Percentiles rank a stretch among this genome's conserved stretches.
Evolutionary conservation across 1,284 basidiomycete genomes (phyloP).

Genomic region (Singerocomus rubriflavus): DNA sequence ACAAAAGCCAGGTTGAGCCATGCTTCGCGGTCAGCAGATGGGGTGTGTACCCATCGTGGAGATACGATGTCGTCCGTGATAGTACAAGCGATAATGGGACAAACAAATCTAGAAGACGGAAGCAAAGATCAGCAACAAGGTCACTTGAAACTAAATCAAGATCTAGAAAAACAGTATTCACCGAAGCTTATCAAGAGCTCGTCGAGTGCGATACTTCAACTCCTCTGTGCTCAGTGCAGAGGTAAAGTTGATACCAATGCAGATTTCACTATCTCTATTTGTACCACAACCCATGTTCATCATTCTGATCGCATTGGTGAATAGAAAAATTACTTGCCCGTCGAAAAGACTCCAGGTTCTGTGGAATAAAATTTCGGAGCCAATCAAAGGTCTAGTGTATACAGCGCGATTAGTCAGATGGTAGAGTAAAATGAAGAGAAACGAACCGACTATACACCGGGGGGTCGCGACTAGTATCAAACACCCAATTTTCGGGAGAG

Average conservation of each 20-base stretch:
- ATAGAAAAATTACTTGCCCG: conserved; percentile 8
- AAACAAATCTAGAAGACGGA: conserved; percentile 16
- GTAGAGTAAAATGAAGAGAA: background rate
- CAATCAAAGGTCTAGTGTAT: conserved; percentile 13
- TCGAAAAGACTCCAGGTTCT: conserved; percentile 13
- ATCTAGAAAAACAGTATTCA: background rate
- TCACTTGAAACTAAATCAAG: too few relatives aligned
- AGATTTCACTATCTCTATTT: conserved; percentile 14
- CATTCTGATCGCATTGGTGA: background rate
- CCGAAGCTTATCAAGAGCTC: conserved; percentile 23
- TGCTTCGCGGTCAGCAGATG: conserved; percentile 18
- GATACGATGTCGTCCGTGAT: conserved; percentile 9
- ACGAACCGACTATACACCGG: conserved; percentile 19
- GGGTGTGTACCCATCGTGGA: conserved; percentile 22
- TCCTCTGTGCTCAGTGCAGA: conserved; percentile 10
- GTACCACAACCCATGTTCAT: background rate
- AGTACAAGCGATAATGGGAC: conserved; percentile 19
- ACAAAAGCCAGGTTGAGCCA: conserved; percentile 22
- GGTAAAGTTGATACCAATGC: conserved; percentile 16
- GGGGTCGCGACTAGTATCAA: conserved; percentile 11
- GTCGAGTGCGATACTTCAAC: conserved; percentile 11
- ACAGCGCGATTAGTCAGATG: background rate
- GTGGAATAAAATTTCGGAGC: conserved; percentile 21
- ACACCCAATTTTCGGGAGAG: conserved; percentile 7
- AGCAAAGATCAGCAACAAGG: background rate